Evolutionary conservation across 345 rosid genomes (phyloP).

Genomic region (Corchorus capsularis): DNA sequence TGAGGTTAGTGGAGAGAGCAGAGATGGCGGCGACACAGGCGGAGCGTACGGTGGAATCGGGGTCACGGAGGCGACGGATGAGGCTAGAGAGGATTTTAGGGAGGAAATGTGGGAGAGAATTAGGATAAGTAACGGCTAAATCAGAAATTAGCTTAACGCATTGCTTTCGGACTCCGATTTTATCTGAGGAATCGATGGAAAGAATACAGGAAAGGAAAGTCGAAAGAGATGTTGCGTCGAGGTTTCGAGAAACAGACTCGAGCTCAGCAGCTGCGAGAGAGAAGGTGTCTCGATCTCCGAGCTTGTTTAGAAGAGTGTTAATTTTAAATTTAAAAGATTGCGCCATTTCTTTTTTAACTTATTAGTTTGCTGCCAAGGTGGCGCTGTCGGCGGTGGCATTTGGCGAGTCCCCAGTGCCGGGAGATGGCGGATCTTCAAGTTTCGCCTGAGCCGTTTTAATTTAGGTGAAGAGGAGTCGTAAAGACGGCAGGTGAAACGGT

Average conservation of each 20-base stretch:
- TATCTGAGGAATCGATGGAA: conserved; percentile 71
- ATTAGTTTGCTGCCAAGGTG: conserved; percentile 24
- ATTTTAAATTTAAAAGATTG: conserved; percentile 58
- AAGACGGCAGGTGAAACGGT: neutral
- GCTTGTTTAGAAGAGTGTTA: conserved; percentile 60
- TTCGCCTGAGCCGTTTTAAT: conserved; percentile 1
- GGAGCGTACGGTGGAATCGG: conserved; percentile 74
- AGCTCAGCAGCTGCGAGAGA: conserved; percentile 72
- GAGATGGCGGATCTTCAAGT: neutral
- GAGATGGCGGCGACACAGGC: conserved; percentile 66
- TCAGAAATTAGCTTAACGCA: conserved; percentile 69
- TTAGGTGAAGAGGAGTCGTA: neutral
- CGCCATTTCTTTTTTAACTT: conserved; percentile 38
- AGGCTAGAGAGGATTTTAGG: conserved; percentile 67
- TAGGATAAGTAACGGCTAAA: conserved; percentile 48
- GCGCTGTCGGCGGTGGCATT: conserved; percentile 38
- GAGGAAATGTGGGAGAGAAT: conserved; percentile 61
- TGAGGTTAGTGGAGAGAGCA: conserved; percentile 57
- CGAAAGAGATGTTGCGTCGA: conserved; percentile 59
- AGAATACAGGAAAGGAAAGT: conserved; percentile 69
- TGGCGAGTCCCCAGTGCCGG: conserved; percentile 4
- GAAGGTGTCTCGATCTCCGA: conserved; percentile 85
- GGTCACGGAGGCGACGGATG: conserved; percentile 75
- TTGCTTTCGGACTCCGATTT: conserved; percentile 70
- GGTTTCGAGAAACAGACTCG: conserved; percentile 56